Evolutionary conservation across 148 eudicot species (phyloP).

Genomic region (Rhododendron simsii): DNA sequence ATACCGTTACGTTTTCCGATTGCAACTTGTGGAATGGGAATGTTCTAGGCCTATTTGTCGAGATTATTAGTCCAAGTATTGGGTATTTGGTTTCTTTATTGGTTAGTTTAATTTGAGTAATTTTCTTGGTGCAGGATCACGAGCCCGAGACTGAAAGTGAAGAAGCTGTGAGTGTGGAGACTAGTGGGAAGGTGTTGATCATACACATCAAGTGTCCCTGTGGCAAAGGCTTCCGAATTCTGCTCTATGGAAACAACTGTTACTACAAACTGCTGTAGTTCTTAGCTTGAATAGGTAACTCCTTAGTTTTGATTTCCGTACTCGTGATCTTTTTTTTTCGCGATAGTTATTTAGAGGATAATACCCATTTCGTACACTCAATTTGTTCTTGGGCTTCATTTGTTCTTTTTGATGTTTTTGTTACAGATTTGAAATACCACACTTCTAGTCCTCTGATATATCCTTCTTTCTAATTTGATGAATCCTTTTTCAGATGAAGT

Average conservation of each 20-base stretch:
- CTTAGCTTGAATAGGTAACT: background rate
- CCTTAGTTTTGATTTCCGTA: background rate
- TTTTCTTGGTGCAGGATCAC: background rate
- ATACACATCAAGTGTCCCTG: slow-evolving; percentile 19
- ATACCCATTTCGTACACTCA: no score
- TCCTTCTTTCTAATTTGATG: no score
- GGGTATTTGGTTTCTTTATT: background rate
- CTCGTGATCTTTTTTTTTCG: no score
- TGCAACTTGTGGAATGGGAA: background rate
- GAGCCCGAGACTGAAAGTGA: background rate
- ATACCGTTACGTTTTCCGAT: no score
- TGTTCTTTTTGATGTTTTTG: no score
- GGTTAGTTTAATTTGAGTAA: background rate
- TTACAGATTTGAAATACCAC: no score
- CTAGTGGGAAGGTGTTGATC: background rate
- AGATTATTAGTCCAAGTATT: background rate
- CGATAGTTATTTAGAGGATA: background rate
- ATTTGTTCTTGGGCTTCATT: no score
- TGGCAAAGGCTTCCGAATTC: background rate
- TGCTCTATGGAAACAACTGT: background rate
- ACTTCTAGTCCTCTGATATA: no score
- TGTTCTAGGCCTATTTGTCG: background rate
- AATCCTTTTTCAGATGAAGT: no score
- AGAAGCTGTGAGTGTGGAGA: slow-evolving; percentile 24
- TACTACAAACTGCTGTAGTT: background rate